Percentiles rank a stretch among this genome's conserved stretches.
These are phyloP conservation scores for Suillus sp. DNA, from an alignment of 768 basidiomycete genomes.

Conservation along the genomic window DNA sequence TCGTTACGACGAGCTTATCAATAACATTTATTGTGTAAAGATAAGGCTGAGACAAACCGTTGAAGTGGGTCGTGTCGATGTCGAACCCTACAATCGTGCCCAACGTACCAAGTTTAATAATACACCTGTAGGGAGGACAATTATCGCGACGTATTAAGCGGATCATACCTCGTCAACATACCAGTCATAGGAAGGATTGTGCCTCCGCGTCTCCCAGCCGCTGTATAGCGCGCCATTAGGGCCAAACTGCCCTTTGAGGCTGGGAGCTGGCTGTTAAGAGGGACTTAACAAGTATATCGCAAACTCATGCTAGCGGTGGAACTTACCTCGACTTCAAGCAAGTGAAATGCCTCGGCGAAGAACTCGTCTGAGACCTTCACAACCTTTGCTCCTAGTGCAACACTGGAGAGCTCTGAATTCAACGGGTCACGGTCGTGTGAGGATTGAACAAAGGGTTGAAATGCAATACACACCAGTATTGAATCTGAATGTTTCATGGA, in stretches of 20 bases:
- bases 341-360: constrained; percentile 84
- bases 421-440: not conserved
- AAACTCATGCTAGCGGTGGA: not conserved
- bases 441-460: not conserved
- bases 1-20: not conserved
- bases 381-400: constrained; percentile 76
- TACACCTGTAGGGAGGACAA: constrained; percentile 59
- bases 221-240: constrained; percentile 92
- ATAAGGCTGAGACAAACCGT: constrained; percentile 50
- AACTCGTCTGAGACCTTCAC: constrained; percentile 90
- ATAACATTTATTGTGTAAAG: constrained; percentile 8
- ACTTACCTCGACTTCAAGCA: constrained; percentile 79
- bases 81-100: constrained; percentile 82
- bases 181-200: constrained; percentile 92
- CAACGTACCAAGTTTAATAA: constrained; percentile 82
- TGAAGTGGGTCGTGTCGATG: constrained; percentile 94
- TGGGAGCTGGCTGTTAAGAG: constrained; percentile 69
- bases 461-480: constrained; percentile 47
- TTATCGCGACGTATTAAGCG: not conserved
- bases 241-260: constrained; percentile 95
- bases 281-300: not conserved
- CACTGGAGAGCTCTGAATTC: constrained; percentile 80
- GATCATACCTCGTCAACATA: constrained; percentile 31
- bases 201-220: constrained; percentile 92
- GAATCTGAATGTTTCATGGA: constrained; percentile 47